A percentile compares a stretch with the other conserved stretches of the same genome.
Evolutionary conservation across 1,284 basidiomycete genomes (phyloP).

Genomic region (Heterobasidion annosum): DNA sequence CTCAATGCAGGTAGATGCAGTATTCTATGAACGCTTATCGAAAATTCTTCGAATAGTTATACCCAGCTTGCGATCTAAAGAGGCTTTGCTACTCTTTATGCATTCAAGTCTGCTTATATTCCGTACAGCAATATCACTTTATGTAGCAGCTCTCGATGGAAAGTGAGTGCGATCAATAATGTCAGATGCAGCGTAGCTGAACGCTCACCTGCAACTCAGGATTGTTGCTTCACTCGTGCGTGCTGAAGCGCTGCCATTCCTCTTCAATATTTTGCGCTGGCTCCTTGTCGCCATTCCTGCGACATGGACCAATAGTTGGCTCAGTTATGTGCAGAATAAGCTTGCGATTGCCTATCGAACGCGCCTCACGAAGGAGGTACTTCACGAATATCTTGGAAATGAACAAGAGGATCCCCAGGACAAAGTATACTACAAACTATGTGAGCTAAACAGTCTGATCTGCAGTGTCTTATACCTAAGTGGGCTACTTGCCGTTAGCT

Average conservation of each 20-base stretch:
- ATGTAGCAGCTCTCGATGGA: conserved; percentile 92
- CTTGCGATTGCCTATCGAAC: conserved; percentile 90
- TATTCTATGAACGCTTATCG: conserved; percentile 81
- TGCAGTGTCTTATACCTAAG: not conserved
- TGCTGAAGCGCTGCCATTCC: conserved; percentile 73
- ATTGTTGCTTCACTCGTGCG: conserved; percentile 96
- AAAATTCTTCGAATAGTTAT: conserved; percentile 84
- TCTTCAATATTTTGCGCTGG: conserved; percentile 85
- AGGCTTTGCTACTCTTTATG: conserved; percentile 79
- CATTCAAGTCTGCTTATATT: conserved; percentile 86
- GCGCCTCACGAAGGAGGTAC: conserved; percentile 76
- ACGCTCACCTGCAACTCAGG: conserved; percentile 27
- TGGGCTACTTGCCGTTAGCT: conserved; percentile 30
- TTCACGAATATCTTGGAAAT: conserved; percentile 80
- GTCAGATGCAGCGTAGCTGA: not conserved
- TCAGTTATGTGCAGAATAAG: conserved; percentile 91
- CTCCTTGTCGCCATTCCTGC: conserved; percentile 90
- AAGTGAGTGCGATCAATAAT: conserved; percentile 42
- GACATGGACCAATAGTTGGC: conserved; percentile 96
- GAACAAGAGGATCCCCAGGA: conserved; percentile 50
- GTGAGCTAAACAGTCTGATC: conserved; percentile 31
- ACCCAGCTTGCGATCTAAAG: conserved; percentile 77
- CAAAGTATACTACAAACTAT: conserved; percentile 89
- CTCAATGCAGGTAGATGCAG: conserved; percentile 66
- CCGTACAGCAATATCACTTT: conserved; percentile 88